These are phyloP conservation scores for Eucommia ulmoides DNA, from an alignment of 257 asterid species.

Conservation along the genomic window DNA sequence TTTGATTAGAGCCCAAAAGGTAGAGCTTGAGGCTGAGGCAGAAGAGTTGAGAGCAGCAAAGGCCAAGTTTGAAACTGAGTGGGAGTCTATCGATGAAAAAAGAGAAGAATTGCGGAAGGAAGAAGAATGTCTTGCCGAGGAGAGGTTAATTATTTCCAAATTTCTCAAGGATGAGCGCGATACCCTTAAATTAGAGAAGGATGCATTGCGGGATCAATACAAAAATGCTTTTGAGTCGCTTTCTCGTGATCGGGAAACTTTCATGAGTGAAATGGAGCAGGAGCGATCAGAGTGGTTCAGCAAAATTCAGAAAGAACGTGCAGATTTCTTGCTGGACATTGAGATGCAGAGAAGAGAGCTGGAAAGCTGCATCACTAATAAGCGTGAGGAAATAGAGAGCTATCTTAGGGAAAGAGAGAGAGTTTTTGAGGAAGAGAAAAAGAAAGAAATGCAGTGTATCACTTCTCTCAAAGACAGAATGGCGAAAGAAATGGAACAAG, in stretches of 20 bases:
- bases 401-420: constrained; percentile 53
- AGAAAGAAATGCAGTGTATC: constrained; percentile 53
- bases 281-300: constrained; percentile 69
- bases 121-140: constrained; percentile 67
- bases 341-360: constrained; percentile 70
- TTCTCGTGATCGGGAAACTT: constrained; percentile 66
- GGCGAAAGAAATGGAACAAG: constrained; percentile 66
- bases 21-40: constrained; percentile 66
- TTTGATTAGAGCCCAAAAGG: constrained; percentile 55
- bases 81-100: constrained; percentile 89
- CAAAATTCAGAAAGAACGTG: constrained; percentile 74
- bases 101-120: constrained; percentile 65
- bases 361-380: constrained; percentile 49
- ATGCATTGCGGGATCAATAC: constrained; percentile 49
- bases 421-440: constrained; percentile 63
- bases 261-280: constrained; percentile 51
- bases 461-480: constrained; percentile 44
- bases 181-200: constrained; percentile 59
- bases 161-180: constrained; percentile 70
- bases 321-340: constrained; percentile 55
- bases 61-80: constrained; percentile 82
- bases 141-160: constrained; percentile 52
- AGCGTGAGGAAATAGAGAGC: constrained; percentile 79
- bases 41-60: constrained; percentile 68
- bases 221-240: constrained; percentile 65